phyloP scores from a whole-genome alignment of 1,139 yeast species.

The Sugiyamaella paludigena region DNA sequence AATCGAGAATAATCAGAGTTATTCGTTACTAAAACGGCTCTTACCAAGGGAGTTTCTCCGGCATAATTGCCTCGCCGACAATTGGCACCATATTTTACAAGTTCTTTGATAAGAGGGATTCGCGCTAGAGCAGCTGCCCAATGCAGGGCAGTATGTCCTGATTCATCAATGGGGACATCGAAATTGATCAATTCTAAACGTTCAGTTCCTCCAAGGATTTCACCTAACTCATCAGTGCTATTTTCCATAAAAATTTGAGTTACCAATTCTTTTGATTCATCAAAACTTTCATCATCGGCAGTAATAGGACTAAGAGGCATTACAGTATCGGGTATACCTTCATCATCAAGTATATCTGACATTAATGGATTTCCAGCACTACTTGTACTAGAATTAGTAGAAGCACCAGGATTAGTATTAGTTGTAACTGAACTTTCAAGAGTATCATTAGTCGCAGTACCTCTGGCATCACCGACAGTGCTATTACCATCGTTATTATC shows the following conservation, averaged over 20 bases:
- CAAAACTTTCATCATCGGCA: slow-evolving; percentile 40
- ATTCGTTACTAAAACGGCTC: slow-evolving; percentile 86
- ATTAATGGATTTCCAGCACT: neutral
- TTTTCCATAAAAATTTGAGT: slow-evolving; percentile 44
- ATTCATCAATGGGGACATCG: slow-evolving; percentile 85
- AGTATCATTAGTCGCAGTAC: too few relatives aligned
- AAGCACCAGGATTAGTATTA: neutral
- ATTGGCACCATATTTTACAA: slow-evolving; percentile 66
- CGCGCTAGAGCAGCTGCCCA: slow-evolving; percentile 96
- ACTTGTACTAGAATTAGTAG: neutral
- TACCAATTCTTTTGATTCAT: slow-evolving; percentile 54
- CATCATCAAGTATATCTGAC: slow-evolving; percentile 23
- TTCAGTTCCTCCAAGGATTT: slow-evolving; percentile 16
- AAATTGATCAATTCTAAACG: slow-evolving; percentile 47
- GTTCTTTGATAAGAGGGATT: slow-evolving; percentile 64
- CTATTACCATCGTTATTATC: too few relatives aligned
- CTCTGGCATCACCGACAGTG: too few relatives aligned
- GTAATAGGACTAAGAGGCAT: slow-evolving; percentile 52
- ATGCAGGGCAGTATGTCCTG: slow-evolving; percentile 90
- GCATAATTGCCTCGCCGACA: slow-evolving; percentile 70
- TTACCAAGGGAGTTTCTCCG: slow-evolving; percentile 88
- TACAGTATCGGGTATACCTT: slow-evolving; percentile 25
- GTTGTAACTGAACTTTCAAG: too few relatives aligned
- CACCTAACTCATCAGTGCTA: slow-evolving; percentile 21
- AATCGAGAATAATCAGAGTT: slow-evolving; percentile 75